These are phyloP conservation scores for Lentinula boryana DNA, from an alignment of 768 basidiomycete genomes.

Conservation along the genomic window DNA sequence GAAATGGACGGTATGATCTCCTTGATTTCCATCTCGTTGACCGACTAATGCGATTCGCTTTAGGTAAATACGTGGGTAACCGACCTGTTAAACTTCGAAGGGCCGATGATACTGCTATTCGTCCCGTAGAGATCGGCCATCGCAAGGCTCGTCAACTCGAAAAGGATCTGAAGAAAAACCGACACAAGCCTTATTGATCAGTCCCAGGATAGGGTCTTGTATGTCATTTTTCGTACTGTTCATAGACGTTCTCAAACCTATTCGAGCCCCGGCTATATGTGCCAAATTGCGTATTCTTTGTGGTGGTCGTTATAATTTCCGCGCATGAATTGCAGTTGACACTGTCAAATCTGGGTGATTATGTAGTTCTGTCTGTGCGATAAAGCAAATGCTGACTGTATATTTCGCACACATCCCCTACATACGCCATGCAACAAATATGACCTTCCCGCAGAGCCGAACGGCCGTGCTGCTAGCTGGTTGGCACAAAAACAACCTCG, in stretches of 20 bases:
- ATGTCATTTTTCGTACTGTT: background rate
- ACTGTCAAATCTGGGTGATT: too few relatives aligned
- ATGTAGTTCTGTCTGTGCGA: too few relatives aligned
- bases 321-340: too few relatives aligned
- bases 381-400: too few relatives aligned
- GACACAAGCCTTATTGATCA: slow-evolving; percentile 72
- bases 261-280: too few relatives aligned
- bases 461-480: too few relatives aligned
- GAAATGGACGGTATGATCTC: slow-evolving; percentile 88
- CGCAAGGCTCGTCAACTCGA: slow-evolving; percentile 89
- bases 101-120: slow-evolving; percentile 79
- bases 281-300: too few relatives aligned
- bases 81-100: slow-evolving; percentile 96
- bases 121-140: slow-evolving; percentile 90
- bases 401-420: too few relatives aligned
- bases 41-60: slow-evolving; percentile 2
- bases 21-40: background rate
- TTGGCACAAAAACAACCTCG: too few relatives aligned
- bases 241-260: background rate
- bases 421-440: too few relatives aligned
- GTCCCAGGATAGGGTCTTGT: background rate
- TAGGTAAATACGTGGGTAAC: slow-evolving; percentile 96
- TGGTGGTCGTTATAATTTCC: too few relatives aligned
- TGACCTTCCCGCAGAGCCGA: too few relatives aligned
- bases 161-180: slow-evolving; percentile 84